Evolutionary conservation across 139 green algal genomes (phyloP).

Genomic region (Tetraselmis striata): DNA sequence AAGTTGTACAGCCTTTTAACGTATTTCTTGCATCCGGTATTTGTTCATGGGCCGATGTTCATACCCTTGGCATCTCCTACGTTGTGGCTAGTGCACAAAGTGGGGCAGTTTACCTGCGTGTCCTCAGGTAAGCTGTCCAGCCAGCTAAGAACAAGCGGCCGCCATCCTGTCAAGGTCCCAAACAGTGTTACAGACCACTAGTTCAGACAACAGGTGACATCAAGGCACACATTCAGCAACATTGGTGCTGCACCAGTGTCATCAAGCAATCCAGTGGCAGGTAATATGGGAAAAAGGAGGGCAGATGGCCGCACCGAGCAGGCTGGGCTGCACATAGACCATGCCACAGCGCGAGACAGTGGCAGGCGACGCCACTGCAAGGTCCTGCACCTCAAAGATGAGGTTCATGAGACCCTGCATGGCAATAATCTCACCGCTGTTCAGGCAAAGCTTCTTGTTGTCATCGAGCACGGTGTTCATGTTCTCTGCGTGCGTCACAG

Average conservation of each 20-base stretch:
- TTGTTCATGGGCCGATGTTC: conserved; percentile 49
- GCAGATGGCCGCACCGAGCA: conserved; percentile 7
- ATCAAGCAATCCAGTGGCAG: too few relatives aligned
- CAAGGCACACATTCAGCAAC: too few relatives aligned
- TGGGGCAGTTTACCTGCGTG: neutral
- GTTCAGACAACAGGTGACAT: conserved; percentile 37
- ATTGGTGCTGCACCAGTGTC: too few relatives aligned
- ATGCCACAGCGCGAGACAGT: conserved; percentile 37
- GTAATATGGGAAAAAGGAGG: too few relatives aligned
- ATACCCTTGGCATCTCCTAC: conserved; percentile 58
- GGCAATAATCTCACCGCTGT: conserved; percentile 34
- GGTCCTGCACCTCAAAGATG: conserved; percentile 41
- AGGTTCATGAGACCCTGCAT: conserved; percentile 32
- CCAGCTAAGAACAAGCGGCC: conserved; percentile 23
- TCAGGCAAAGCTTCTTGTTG: conserved; percentile 49
- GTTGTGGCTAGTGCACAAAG: conserved; percentile 47
- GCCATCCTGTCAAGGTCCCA: conserved; percentile 36
- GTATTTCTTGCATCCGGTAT: conserved; percentile 41
- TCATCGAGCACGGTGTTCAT: conserved; percentile 72
- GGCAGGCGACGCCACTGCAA: conserved; percentile 29
- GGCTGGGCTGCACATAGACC: conserved; percentile 39
- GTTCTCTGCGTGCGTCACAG: conserved; percentile 55
- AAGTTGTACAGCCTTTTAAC: conserved; percentile 38
- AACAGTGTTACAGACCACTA: conserved; percentile 51
- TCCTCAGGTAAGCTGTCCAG: conserved; percentile 9